Evolutionary conservation across 495 filamentous ascomycete species (phyloP).

Genomic region (Oidiodendron maius): DNA sequence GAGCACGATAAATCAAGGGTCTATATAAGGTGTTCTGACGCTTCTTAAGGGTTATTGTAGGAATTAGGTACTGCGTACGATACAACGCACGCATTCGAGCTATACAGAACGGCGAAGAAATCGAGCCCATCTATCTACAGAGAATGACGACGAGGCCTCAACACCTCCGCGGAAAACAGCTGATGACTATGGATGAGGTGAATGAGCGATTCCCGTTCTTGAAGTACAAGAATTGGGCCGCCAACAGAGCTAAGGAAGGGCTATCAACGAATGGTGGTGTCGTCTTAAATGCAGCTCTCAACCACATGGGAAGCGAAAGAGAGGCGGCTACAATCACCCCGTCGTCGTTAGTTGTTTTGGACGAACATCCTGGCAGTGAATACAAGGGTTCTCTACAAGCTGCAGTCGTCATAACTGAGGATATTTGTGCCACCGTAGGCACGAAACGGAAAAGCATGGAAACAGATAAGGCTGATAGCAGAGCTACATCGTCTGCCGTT

Average conservation of each 20-base stretch:
- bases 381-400: conserved; percentile 10
- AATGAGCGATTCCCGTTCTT: conserved; percentile 92
- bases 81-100: conserved; percentile 93
- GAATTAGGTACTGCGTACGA: conserved; percentile 97
- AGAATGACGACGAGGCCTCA: conserved; percentile 69
- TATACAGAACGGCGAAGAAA: conserved; percentile 72
- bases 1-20: conserved; percentile 30
- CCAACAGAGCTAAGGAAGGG: conserved; percentile 74
- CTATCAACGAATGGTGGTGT: conserved; percentile 82
- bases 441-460: conserved; percentile 8
- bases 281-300: conserved; percentile 51
- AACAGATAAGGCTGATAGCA: conserved; percentile 7
- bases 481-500: conserved; percentile 3
- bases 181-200: conserved; percentile 98
- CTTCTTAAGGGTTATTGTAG: conserved; percentile 88
- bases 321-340: conserved; percentile 46
- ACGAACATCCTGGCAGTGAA: conserved; percentile 21
- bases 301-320: conserved; percentile 59
- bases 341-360: conserved; percentile 18
- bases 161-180: conserved; percentile 85
- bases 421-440: conserved; percentile 4
- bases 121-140: conserved; percentile 79
- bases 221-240: conserved; percentile 95
- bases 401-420: neutral
- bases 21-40: conserved; percentile 8